Evolutionary conservation across 306 rosid species (phyloP), one percentile per base, ranked within the genome.

Genomic region (Corylus americana): DNA sequence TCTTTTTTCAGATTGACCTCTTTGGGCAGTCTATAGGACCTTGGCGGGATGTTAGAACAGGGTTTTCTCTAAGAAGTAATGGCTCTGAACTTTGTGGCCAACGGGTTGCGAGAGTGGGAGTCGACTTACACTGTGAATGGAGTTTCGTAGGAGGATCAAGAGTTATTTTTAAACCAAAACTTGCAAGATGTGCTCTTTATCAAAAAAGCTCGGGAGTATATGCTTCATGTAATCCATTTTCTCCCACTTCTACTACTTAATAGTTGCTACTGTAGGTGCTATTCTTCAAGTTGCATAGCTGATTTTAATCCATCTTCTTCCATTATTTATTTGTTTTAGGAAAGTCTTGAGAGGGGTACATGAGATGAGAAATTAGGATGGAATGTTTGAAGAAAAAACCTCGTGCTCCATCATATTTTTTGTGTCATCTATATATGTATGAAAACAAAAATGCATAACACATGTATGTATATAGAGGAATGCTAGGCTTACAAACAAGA

Each of bases 61-160:
- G 74, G 66, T 71, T 86, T 64, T 74, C 87, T 67, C 58, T 81
- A 74, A 68, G 74, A 89, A 87, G 82, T 80, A 71, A 79, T 73
- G 84, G 53, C 74, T 78, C 88, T n/a, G 83, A 82, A 64, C 79
- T 78, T 78, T 84, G 80, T 80, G 77, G 83, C 74, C 78, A n/a
- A 64, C 77, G 6, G 76, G 73, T 66, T 78, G 57, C 73, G 57
- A 66, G 77, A 50, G 62, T 64, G 51, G 77, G 86, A 70, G 76
- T 75, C 79, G 69, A 76, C 79, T 70, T 59, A 61, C 72, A 31
- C 0, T 76, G 83, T 67, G 85, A 88, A 80, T 91, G 98, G 98
- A 90, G 94, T 88, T 95, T 92, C 89, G 66, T 79, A 48, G 88
- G 92, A 83, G 98, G 98, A 76, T 90, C 94, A 79, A 91, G 71